Evolutionary conservation across 2,329 filamentous ascomycete species (phyloP).

Genomic region (Biscogniauxia marginata): DNA sequence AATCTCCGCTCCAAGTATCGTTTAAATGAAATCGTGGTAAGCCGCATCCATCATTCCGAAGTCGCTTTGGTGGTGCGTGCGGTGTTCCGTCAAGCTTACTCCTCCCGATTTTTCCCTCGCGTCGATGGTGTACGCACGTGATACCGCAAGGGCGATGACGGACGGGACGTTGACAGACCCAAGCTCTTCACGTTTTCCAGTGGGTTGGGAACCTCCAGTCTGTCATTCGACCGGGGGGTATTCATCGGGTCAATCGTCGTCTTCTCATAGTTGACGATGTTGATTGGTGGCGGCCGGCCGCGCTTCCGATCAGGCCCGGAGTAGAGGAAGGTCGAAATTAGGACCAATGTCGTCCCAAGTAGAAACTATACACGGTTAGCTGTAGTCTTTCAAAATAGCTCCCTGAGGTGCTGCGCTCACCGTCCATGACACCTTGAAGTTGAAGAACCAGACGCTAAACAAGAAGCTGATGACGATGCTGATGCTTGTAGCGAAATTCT

Average conservation of each 20-base stretch:
- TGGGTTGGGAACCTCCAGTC: constrained; percentile 31
- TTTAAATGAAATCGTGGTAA: neutral
- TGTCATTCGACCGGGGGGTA: constrained; percentile 30
- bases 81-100: constrained; percentile 15
- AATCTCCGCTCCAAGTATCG: neutral
- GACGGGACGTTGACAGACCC: constrained; percentile 34
- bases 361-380: constrained; percentile 63
- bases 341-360: constrained; percentile 73
- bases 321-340: constrained; percentile 84
- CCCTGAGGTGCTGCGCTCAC: constrained; percentile 52
- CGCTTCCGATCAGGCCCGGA: constrained; percentile 62
- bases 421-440: constrained; percentile 68
- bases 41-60: too few species aligned
- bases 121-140: constrained; percentile 27
- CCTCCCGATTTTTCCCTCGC: constrained; percentile 30
- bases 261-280: constrained; percentile 76
- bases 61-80: too few species aligned
- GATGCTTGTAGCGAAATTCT: constrained; percentile 90
- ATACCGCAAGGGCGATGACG: constrained; percentile 32
- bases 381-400: neutral
- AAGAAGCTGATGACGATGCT: constrained; percentile 87
- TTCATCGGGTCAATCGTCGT: constrained; percentile 52
- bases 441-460: constrained; percentile 82
- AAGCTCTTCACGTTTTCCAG: constrained; percentile 28
- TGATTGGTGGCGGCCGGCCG: constrained; percentile 63